phyloP scores from a whole-genome alignment of 2,329 filamentous ascomycete species.

The Berkeleyomyces basicola region DNA sequence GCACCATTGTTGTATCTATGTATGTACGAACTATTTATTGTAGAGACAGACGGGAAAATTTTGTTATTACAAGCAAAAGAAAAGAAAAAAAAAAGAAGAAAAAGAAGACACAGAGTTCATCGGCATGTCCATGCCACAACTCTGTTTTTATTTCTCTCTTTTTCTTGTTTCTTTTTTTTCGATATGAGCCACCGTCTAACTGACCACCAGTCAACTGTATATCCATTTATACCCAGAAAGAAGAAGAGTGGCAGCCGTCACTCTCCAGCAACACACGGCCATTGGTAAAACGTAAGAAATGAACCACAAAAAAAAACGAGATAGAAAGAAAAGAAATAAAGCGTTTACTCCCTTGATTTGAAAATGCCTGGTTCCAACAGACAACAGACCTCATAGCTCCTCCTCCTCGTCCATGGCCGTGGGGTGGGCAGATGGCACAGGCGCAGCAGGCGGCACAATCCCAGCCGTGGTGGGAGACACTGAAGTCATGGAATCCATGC shows the following conservation, averaged over 20 bases:
- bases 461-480: constrained; percentile 7
- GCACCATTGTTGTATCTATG: no score
- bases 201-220: not conserved
- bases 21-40: no score
- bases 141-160: constrained; percentile 7
- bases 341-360: constrained; percentile 1
- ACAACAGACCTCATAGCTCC: not conserved
- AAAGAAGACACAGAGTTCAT: constrained; percentile 1
- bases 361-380: not conserved
- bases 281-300: constrained; percentile 1
- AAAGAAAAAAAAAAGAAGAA: constrained; percentile 3
- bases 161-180: no score
- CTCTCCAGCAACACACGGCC: not conserved
- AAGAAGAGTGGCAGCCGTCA: not conserved
- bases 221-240: not conserved
- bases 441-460: constrained; percentile 4
- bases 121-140: constrained; percentile 7
- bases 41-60: no score
- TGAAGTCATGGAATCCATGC: constrained; percentile 10
- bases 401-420: constrained; percentile 14
- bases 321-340: not conserved
- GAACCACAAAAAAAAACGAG: constrained; percentile 3
- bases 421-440: not conserved
- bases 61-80: not conserved
- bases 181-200: no score